Conservation (phyloP, 306 rosid genomes). For the Dryas octopetala region DNA sequence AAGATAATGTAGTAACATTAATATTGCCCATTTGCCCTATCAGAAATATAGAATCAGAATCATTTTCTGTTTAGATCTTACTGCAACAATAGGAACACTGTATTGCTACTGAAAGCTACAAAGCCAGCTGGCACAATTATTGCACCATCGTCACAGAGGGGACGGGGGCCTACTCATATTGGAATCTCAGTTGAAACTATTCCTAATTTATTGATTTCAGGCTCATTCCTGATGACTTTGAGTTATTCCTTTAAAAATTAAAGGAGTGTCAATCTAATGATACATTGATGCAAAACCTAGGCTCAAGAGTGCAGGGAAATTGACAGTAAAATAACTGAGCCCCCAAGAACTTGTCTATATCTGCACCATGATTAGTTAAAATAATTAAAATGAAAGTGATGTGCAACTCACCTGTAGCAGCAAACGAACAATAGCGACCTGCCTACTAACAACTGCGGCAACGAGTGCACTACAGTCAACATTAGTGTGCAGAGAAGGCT, state of each 20-base stretch:
- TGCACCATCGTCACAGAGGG: constrained; percentile 18
- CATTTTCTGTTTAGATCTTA: constrained; percentile 20
- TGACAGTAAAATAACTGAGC: constrained; percentile 14
- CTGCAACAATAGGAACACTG: constrained; percentile 20
- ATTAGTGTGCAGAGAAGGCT: constrained; percentile 83
- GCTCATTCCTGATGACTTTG: constrained; percentile 3
- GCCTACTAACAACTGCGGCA: constrained; percentile 89
- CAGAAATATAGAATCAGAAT: constrained; percentile 7
- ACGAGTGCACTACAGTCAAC: constrained; percentile 78
- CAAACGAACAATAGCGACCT: constrained; percentile 63
- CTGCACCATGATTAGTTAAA: constrained; percentile 1
- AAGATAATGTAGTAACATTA: constrained; percentile 11
- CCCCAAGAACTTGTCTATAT: constrained; percentile 4
- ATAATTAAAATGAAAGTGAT: constrained; percentile 21
- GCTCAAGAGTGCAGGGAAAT: constrained; percentile 4
- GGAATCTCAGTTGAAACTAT: neutral
- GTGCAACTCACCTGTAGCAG: constrained; percentile 66
- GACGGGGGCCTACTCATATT: constrained; percentile 4
- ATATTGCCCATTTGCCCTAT: constrained; percentile 14
- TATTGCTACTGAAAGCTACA: constrained; percentile 5
- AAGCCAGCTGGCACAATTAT: constrained; percentile 27
- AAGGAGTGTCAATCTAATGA: constrained; percentile 11
- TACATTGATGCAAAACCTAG: neutral
- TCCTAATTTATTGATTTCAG: constrained; percentile 5
- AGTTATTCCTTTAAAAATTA: neutral